A percentile compares a stretch with the other conserved stretches of the same genome.
These are phyloP conservation scores for Rhododendron kiyosumense DNA, from an alignment of 148 eudicot species.

Conservation along the genomic window DNA sequence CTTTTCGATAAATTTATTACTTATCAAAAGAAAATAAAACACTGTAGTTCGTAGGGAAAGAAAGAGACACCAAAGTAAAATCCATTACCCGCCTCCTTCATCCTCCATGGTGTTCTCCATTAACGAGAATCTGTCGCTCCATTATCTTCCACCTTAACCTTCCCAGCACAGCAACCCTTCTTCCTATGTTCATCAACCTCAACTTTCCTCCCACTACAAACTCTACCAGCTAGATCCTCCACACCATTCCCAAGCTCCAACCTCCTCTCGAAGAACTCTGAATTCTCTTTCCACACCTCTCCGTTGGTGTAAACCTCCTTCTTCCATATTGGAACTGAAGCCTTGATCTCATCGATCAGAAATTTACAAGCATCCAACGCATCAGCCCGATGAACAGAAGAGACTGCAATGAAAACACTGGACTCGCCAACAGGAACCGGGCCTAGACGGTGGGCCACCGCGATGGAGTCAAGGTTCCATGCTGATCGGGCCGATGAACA, in stretches of 20 bases:
- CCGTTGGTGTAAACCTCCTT: slow-evolving; percentile 87
- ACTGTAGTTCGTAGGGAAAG: background rate
- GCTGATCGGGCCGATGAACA: slow-evolving; percentile 58
- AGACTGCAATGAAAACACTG: slow-evolving; percentile 69
- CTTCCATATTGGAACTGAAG: slow-evolving; percentile 90
- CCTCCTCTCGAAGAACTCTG: slow-evolving; percentile 30
- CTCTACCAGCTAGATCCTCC: slow-evolving; percentile 19
- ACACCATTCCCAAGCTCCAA: background rate
- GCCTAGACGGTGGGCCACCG: slow-evolving; percentile 73
- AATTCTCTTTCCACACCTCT: slow-evolving; percentile 93
- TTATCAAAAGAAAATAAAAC: background rate
- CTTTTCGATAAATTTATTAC: no score
- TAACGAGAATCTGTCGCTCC: background rate
- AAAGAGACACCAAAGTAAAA: background rate
- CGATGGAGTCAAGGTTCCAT: slow-evolving; percentile 58
- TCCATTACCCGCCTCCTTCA: background rate
- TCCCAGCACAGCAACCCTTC: slow-evolving; percentile 10
- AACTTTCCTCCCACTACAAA: slow-evolving; percentile 33
- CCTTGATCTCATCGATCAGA: slow-evolving; percentile 79
- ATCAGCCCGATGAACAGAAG: slow-evolving; percentile 72
- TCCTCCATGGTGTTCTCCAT: background rate
- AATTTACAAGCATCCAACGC: slow-evolving; percentile 82
- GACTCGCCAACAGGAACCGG: slow-evolving; percentile 80
- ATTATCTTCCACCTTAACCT: slow-evolving; percentile 1
- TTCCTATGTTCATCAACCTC: slow-evolving; percentile 27